Conservation (phyloP, 73 alveolate genomes). For the Urostyla sp. region DNA sequence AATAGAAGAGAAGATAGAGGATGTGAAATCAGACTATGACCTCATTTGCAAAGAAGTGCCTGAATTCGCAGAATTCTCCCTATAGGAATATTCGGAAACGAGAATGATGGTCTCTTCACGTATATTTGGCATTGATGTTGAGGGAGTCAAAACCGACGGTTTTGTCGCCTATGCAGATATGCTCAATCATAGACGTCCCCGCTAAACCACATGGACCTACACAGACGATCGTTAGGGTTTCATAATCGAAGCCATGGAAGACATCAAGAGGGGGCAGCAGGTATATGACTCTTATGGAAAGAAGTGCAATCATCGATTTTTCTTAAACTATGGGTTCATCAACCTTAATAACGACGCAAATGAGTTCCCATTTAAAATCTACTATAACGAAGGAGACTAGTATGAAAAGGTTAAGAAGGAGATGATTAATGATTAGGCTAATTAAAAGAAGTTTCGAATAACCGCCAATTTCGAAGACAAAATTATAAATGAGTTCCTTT, state of each 20-base stretch:
- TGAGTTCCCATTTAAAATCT: constrained; percentile 85
- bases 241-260: constrained; percentile 91
- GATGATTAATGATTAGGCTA: constrained; percentile 60
- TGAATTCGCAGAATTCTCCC: constrained; percentile 83
- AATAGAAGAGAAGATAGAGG: constrained; percentile 84
- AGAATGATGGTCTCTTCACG: constrained; percentile 94
- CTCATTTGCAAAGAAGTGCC: constrained; percentile 84
- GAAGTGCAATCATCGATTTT: constrained; percentile 93
- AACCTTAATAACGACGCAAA: constrained; percentile 91
- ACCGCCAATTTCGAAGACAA: constrained; percentile 61
- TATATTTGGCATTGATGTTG: constrained; percentile 89
- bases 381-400: constrained; percentile 79
- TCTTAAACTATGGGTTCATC: constrained; percentile 94
- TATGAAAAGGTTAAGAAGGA: constrained; percentile 72
- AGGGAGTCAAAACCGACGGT: constrained; percentile 94
- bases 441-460: constrained; percentile 72
- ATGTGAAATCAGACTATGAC: constrained; percentile 90
- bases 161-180: constrained; percentile 98
- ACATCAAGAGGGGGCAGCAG: constrained; percentile 85
- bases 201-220: constrained; percentile 94
- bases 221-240: constrained; percentile 89
- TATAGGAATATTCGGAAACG: constrained; percentile 90
- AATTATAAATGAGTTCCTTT: constrained; percentile 63
- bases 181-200: constrained; percentile 96
- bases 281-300: constrained; percentile 96